A percentile compares a stretch with the other conserved stretches of the same genome.
These are phyloP conservation scores for Salix koriyanagi DNA, from an alignment of 345 rosid genomes.

Conservation along the genomic window DNA sequence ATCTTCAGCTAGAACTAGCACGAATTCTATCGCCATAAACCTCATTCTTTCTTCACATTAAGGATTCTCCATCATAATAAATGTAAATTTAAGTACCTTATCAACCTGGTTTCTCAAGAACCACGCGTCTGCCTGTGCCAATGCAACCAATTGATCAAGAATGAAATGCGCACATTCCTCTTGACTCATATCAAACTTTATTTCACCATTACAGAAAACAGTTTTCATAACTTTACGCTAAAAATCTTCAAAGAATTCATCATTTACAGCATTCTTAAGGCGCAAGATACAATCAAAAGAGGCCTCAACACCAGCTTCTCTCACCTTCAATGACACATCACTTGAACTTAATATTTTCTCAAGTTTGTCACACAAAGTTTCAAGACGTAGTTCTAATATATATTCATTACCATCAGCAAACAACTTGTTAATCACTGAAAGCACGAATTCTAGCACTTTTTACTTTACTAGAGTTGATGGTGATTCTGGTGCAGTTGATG, in stretches of 20 bases:
- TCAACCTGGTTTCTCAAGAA: not conserved
- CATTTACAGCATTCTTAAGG: no score
- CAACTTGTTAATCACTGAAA: not conserved
- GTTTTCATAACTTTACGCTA: not conserved
- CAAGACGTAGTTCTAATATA: not conserved
- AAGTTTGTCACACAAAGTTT: not conserved
- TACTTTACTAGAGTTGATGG: not conserved
- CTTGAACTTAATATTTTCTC: not conserved
- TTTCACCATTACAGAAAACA: no score
- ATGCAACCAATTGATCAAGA: not conserved
- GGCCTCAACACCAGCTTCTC: not conserved
- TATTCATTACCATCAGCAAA: not conserved
- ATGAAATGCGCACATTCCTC: not conserved
- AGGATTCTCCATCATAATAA: not conserved
- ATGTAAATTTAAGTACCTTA: not conserved
- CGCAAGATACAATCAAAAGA: not conserved
- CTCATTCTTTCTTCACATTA: not conserved
- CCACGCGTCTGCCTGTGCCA: not conserved
- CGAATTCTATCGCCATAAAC: not conserved
- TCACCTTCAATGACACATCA: not conserved
- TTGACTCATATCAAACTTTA: not conserved
- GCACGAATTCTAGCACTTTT: not conserved
- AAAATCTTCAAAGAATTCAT: not conserved
- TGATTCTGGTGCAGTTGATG: no score
- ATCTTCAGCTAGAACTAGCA: not conserved